A percentile compares a stretch with the other conserved stretches of the same genome.
phyloP scores from a whole-genome alignment of 2,329 filamentous ascomycete genomes.

The Verticillium longisporum region DNA sequence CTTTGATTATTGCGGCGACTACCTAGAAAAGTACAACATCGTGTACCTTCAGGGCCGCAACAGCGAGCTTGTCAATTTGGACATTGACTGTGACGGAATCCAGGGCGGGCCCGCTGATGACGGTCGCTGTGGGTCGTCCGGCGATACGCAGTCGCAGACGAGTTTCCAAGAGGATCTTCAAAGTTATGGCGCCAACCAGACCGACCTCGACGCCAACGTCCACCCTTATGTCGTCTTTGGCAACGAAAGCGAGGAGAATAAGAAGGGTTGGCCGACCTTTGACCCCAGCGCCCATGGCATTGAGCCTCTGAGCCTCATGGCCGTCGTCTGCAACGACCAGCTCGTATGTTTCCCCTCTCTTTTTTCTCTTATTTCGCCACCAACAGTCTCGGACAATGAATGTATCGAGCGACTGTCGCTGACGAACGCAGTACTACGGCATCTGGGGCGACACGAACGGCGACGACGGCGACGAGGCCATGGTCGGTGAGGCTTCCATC shows the following conservation, averaged over 20 bases:
- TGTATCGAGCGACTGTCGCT: neutral
- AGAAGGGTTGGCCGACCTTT: conserved; percentile 22
- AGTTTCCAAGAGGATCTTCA: conserved; percentile 34
- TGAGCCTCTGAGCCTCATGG: conserved; percentile 39
- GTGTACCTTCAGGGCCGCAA: conserved; percentile 40
- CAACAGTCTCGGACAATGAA: no score
- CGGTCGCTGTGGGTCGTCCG: conserved; percentile 36
- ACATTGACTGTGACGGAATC: conserved; percentile 51
- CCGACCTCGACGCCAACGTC: conserved; percentile 35
- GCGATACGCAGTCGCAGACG: conserved; percentile 37
- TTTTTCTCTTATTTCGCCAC: no score
- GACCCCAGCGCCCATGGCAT: conserved; percentile 28
- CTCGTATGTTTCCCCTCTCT: conserved; percentile 20
- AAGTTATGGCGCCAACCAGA: conserved; percentile 24
- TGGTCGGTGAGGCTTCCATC: conserved; percentile 51
- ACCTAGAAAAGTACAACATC: conserved; percentile 28
- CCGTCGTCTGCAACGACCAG: conserved; percentile 38
- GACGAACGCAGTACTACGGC: conserved; percentile 39
- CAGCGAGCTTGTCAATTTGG: conserved; percentile 44
- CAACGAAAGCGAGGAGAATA: conserved; percentile 24
- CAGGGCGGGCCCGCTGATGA: conserved; percentile 31
- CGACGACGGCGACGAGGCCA: conserved; percentile 34
- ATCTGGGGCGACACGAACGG: conserved; percentile 58
- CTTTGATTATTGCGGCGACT: conserved; percentile 40
- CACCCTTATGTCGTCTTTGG: conserved; percentile 44